phyloP scores from a whole-genome alignment of 805 yeast species.

The Debaryomyces tyrocola region DNA sequence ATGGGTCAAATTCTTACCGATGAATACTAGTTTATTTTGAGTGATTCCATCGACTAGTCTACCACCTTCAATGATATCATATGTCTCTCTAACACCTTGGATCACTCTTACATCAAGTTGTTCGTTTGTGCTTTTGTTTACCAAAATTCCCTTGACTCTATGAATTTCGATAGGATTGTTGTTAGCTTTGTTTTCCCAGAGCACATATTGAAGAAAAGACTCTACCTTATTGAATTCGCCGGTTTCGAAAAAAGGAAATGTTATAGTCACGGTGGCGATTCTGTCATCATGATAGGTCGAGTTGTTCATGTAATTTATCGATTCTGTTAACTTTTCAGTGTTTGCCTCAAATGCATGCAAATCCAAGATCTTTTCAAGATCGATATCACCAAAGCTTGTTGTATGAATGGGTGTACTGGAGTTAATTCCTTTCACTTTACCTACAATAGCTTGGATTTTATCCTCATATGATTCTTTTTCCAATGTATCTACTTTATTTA shows the following conservation, averaged over 20 bases:
- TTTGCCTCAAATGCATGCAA: slow-evolving; percentile 69
- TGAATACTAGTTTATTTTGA: slow-evolving; percentile 64
- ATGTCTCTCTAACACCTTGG: slow-evolving; percentile 93
- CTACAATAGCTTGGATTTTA: slow-evolving; percentile 28
- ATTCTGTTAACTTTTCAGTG: slow-evolving; percentile 15
- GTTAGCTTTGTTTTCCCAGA: slow-evolving; percentile 66
- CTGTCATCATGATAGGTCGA: slow-evolving; percentile 39
- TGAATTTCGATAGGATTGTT: slow-evolving; percentile 64
- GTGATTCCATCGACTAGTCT: slow-evolving; percentile 34
- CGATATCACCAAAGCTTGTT: slow-evolving; percentile 74
- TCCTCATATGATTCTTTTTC: slow-evolving; percentile 20
- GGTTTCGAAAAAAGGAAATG: slow-evolving; percentile 45
- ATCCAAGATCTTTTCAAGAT: slow-evolving; percentile 66
- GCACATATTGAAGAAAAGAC: slow-evolving; percentile 60
- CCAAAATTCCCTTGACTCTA: slow-evolving; percentile 75
- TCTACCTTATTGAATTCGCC: slow-evolving; percentile 49
- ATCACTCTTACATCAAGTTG: slow-evolving; percentile 52
- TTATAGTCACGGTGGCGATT: slow-evolving; percentile 32
- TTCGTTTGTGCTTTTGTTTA: slow-evolving; percentile 28
- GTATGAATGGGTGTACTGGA: slow-evolving; percentile 62
- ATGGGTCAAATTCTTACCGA: slow-evolving; percentile 62
- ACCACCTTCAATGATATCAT: slow-evolving; percentile 64
- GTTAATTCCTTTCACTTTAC: slow-evolving; percentile 57
- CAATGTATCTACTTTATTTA: slow-evolving; percentile 73
- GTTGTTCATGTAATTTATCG: slow-evolving; percentile 12